A percentile compares a stretch with the other conserved stretches of the same genome.
Conservation (phyloP, 2,329 filamentous ascomycete species). For the Westerdykella sp. region DNA sequence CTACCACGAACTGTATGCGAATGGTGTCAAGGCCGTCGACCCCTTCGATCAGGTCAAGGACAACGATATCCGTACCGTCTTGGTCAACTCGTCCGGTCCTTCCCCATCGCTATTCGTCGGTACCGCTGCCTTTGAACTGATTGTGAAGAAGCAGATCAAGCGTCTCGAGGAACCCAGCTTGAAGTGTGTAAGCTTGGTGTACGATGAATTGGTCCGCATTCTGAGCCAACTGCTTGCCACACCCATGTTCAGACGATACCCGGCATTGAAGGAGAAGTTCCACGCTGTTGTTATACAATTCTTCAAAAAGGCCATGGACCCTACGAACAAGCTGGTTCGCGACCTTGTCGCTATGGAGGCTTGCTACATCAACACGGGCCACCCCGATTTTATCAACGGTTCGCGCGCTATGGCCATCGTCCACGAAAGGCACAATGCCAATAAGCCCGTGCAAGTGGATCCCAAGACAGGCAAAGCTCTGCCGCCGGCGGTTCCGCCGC, state of each 20-base stretch:
- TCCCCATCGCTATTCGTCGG: conserved; percentile 95
- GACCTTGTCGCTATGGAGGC: conserved; percentile 94
- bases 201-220: conserved; percentile 95
- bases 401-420: conserved; percentile 98
- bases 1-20: conserved; percentile 96
- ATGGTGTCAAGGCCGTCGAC: conserved; percentile 95
- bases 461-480: conserved; percentile 98
- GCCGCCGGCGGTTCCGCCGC: conserved; percentile 58
- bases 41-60: conserved; percentile 98
- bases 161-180: conserved; percentile 90
- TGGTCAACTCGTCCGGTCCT: conserved; percentile 98
- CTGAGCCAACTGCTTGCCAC: conserved; percentile 84
- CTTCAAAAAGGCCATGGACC: conserved; percentile 98
- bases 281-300: conserved; percentile 86
- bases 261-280: conserved; percentile 93
- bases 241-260: conserved; percentile 85
- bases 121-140: conserved; percentile 95
- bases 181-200: conserved; percentile 95
- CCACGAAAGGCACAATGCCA: conserved; percentile 77
- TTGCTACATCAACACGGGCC: conserved; percentile 97
- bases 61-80: conserved; percentile 89
- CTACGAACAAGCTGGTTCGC: conserved; percentile 91
- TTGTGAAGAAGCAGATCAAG: conserved; percentile 98
- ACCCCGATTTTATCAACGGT: conserved; percentile 95
- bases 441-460: conserved; percentile 89